These are phyloP conservation scores for Microsporum canis DNA, from an alignment of 2,329 filamentous ascomycete genomes.

Conservation along the genomic window DNA sequence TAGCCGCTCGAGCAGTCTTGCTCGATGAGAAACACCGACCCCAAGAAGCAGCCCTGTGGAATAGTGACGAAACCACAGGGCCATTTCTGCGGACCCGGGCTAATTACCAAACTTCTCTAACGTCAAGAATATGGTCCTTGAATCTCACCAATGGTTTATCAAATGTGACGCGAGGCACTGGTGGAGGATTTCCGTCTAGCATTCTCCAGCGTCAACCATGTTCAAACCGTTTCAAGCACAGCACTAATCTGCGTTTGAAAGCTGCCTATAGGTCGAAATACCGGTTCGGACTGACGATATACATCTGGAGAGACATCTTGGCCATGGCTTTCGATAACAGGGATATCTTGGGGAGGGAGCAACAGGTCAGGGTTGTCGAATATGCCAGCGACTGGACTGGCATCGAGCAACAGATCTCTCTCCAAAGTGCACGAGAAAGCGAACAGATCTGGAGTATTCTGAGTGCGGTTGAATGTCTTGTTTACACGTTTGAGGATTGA, in stretches of 20 bases:
- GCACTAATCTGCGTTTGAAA: not conserved
- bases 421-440: constrained; percentile 21
- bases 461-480: constrained; percentile 24
- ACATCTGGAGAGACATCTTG: constrained; percentile 24
- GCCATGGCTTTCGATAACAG: constrained; percentile 19
- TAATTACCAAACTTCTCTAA: not conserved
- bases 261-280: constrained; percentile 13
- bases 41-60: not conserved
- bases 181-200: not conserved
- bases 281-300: constrained; percentile 21
- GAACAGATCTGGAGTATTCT: constrained; percentile 29
- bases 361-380: constrained; percentile 22
- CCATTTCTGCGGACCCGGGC: too few relatives aligned
- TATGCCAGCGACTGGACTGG: constrained; percentile 26
- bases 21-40: constrained; percentile 21
- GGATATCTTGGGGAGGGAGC: constrained; percentile 19
- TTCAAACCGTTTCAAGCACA: not conserved
- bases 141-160: constrained; percentile 1
- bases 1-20: constrained; percentile 21
- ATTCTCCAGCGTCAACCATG: not conserved
- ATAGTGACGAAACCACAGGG: not conserved
- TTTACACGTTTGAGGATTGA: constrained; percentile 14
- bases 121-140: not conserved
- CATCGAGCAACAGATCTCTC: constrained; percentile 21
- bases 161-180: not conserved